Conservation (phyloP, 2,329 filamentous ascomycete genomes). For the Cladosporium sp. region DNA sequence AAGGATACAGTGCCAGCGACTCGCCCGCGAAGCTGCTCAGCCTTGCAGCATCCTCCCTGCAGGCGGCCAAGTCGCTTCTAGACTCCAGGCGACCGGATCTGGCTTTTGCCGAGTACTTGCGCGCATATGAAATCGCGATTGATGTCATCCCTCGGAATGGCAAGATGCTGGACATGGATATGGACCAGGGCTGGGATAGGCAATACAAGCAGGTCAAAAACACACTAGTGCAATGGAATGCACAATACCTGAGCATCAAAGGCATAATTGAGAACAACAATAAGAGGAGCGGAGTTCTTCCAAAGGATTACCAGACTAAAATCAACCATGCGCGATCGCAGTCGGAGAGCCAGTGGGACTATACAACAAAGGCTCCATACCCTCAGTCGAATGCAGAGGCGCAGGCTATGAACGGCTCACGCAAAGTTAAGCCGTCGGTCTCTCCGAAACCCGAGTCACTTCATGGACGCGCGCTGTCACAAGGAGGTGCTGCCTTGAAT, state of each 20-base stretch:
- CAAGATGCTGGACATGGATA: constrained; percentile 9
- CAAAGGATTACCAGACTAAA: constrained; percentile 13
- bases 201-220: constrained; percentile 39
- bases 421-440: constrained; percentile 26
- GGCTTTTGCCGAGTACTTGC: constrained; percentile 79
- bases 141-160: constrained; percentile 68
- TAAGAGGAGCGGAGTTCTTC: constrained; percentile 47
- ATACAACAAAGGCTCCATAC: constrained; percentile 12
- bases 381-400: constrained; percentile 7
- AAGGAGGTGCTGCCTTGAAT: constrained; percentile 27
- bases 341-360: constrained; percentile 18
- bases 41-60: constrained; percentile 37
- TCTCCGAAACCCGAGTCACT: constrained; percentile 62
- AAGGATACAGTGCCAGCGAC: constrained; percentile 25
- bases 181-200: constrained; percentile 11
- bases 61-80: constrained; percentile 53
- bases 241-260: constrained; percentile 45
- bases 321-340: constrained; percentile 14
- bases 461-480: constrained; percentile 54
- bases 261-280: constrained; percentile 50
- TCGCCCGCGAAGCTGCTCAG: constrained; percentile 35
- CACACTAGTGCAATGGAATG: constrained; percentile 27
- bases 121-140: constrained; percentile 72
- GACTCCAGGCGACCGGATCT: constrained; percentile 59
- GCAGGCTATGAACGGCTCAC: constrained; percentile 13